Conservation (phyloP, 148 eudicot genomes). For the Camellia lanceoleosa region DNA sequence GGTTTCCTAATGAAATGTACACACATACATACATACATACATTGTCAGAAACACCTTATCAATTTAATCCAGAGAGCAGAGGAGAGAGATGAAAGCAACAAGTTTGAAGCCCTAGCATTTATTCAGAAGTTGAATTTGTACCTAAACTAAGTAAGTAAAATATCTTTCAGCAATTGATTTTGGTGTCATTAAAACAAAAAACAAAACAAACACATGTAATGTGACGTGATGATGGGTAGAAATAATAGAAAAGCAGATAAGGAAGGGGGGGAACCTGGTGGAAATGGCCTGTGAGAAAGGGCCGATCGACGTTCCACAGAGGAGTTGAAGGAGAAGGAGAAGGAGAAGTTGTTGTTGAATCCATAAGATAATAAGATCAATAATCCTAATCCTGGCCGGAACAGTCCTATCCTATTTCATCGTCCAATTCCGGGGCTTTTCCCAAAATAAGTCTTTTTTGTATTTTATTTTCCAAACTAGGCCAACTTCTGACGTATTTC, state of each 20-base stretch:
- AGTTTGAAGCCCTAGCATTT: neutral
- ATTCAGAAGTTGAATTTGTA: neutral
- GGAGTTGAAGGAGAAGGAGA: constrained; percentile 37
- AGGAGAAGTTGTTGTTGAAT: constrained; percentile 17
- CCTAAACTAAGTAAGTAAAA: too few species aligned
- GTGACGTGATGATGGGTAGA: neutral
- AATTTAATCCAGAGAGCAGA: neutral
- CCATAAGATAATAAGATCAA: constrained; percentile 14
- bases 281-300: constrained; percentile 69
- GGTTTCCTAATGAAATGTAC: constrained; percentile 31
- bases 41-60: neutral
- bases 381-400: neutral
- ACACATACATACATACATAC: neutral
- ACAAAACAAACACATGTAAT: neutral
- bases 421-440: too few species aligned
- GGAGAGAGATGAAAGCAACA: neutral
- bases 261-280: constrained; percentile 42
- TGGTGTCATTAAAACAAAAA: too few species aligned
- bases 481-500: too few species aligned
- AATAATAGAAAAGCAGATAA: neutral
- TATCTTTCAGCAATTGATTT: neutral
- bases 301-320: constrained; percentile 60
- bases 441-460: too few species aligned
- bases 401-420: too few species aligned
- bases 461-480: too few species aligned